Conservation (phyloP, 495 filamentous ascomycete species). For the Neurospora sublineolata region DNA sequence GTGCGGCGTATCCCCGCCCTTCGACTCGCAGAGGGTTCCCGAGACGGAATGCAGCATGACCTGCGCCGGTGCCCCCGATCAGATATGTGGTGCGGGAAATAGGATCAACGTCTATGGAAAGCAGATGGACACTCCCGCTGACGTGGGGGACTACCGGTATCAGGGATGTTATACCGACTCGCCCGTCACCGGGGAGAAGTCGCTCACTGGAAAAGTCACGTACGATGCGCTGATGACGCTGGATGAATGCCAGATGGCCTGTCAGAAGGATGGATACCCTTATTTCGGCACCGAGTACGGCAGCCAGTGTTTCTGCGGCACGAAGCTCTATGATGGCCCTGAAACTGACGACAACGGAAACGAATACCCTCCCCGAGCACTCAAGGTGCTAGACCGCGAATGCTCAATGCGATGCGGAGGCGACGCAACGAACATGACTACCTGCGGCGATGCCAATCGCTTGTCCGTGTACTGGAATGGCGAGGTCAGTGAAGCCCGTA, state of each 20-base stretch:
- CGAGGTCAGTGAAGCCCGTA: background rate
- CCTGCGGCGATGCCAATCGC: constrained; percentile 6
- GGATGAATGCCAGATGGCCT: background rate
- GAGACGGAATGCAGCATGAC: constrained; percentile 28
- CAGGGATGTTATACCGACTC: constrained; percentile 18
- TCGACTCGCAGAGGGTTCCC: constrained; percentile 8
- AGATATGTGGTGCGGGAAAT: constrained; percentile 32
- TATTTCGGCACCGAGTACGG: constrained; percentile 5
- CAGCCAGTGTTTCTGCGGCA: constrained; percentile 6
- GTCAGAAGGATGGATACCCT: background rate
- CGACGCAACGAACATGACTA: background rate
- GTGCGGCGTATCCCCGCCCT: constrained; percentile 1
- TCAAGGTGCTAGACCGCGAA: background rate
- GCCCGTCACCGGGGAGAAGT: background rate
- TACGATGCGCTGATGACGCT: background rate
- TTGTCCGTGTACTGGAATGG: background rate
- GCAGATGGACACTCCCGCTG: background rate
- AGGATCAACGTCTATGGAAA: constrained; percentile 25
- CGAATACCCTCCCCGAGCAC: background rate
- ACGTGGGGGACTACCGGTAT: constrained; percentile 2
- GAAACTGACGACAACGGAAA: background rate
- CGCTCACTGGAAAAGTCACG: background rate
- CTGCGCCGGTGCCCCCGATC: constrained; percentile 26
- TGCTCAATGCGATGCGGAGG: constrained; percentile 6
- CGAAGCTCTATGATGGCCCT: background rate